These are phyloP conservation scores for Monilinia aucupariae DNA, from an alignment of 2,329 filamentous ascomycete species.

Conservation along the genomic window DNA sequence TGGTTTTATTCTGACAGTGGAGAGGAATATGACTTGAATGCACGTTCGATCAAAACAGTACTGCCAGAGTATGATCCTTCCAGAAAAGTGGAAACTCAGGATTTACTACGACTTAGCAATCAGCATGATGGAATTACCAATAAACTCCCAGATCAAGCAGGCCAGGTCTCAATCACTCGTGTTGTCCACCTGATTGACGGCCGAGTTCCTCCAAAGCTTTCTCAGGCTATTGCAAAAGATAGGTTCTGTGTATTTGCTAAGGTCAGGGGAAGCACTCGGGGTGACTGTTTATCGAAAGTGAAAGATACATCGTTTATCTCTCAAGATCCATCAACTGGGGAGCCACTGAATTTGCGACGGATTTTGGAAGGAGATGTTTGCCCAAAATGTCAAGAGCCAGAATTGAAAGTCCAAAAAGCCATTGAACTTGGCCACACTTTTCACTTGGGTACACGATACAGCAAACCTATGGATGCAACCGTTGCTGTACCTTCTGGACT, in stretches of 20 bases:
- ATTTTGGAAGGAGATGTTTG: constrained; percentile 66
- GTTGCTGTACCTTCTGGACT: constrained; percentile 44
- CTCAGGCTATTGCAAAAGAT: not conserved
- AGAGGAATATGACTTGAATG: constrained; percentile 43
- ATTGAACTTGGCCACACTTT: constrained; percentile 96
- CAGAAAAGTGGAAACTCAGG: constrained; percentile 23
- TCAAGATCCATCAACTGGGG: constrained; percentile 37
- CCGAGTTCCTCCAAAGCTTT: not conserved
- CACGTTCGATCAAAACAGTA: constrained; percentile 60
- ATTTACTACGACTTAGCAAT: not conserved
- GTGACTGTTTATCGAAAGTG: not conserved
- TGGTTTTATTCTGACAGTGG: constrained; percentile 40
- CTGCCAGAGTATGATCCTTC: constrained; percentile 66
- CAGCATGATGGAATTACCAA: not conserved
- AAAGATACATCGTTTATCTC: constrained; percentile 24
- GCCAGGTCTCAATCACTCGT: not conserved
- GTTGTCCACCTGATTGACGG: constrained; percentile 5
- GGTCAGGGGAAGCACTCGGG: constrained; percentile 5
- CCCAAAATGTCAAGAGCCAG: constrained; percentile 59
- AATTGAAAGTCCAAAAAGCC: constrained; percentile 61
- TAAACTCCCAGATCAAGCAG: not conserved
- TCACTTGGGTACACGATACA: constrained; percentile 85
- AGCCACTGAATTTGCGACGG: constrained; percentile 57
- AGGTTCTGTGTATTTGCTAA: not conserved
- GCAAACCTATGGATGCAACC: constrained; percentile 61